Evolutionary conservation across 805 yeast species (phyloP).

Genomic region (Starmerella powellii): DNA sequence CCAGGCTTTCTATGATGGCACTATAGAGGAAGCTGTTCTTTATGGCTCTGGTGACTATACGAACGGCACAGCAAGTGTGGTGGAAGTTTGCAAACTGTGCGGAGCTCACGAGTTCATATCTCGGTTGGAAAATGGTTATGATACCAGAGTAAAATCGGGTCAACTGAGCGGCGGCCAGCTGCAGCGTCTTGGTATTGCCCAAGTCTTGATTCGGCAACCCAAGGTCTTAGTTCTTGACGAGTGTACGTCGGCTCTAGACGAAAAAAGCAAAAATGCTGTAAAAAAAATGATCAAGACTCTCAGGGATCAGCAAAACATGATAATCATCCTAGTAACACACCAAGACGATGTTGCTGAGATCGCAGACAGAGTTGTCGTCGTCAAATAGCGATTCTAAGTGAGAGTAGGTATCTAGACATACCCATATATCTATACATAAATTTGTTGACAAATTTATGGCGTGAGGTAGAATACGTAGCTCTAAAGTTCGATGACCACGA

Average conservation of each 20-base stretch:
- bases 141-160: conserved; percentile 42
- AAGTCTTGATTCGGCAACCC: conserved; percentile 65
- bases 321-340: conserved; percentile 62
- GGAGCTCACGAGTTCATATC: conserved; percentile 43
- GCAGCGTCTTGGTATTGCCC: conserved; percentile 72
- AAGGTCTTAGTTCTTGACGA: conserved; percentile 64
- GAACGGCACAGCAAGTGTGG: background rate
- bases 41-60: conserved; percentile 13
- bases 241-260: conserved; percentile 78
- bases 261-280: conserved; percentile 43
- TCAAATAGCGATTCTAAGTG: too few relatives aligned
- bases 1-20: conserved; percentile 50
- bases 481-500: conserved; percentile 51
- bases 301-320: conserved; percentile 30
- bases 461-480: too few relatives aligned
- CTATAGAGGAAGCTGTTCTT: conserved; percentile 54
- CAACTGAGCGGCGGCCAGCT: conserved; percentile 81
- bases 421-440: too few relatives aligned
- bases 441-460: too few relatives aligned
- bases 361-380: conserved; percentile 38
- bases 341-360: conserved; percentile 50
- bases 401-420: too few relatives aligned
- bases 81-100: conserved; percentile 33
- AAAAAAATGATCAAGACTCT: conserved; percentile 37
- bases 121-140: conserved; percentile 43